phyloP scores from a whole-genome alignment of 768 basidiomycete species.

The Nevesoporus exiguus region DNA sequence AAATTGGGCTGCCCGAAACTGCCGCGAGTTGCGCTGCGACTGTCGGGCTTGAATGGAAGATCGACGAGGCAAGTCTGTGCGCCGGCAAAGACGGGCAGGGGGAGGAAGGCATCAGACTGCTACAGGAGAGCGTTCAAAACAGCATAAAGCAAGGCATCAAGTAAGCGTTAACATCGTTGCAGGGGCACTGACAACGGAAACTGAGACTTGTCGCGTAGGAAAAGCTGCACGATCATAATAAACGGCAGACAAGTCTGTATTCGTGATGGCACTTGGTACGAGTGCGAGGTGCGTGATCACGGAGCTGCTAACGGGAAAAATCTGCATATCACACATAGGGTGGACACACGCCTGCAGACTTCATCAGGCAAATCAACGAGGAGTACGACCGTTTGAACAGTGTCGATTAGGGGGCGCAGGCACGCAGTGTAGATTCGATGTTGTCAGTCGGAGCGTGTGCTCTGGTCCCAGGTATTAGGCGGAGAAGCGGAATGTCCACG shows the following conservation, averaged over 20 bases:
- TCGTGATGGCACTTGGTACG: slow-evolving; percentile 74
- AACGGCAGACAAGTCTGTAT: slow-evolving; percentile 65
- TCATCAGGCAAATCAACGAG: slow-evolving; percentile 71
- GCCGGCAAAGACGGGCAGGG: slow-evolving; percentile 59
- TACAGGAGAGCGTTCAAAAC: slow-evolving; percentile 54
- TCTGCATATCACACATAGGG: slow-evolving; percentile 42
- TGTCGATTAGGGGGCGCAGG: slow-evolving; percentile 20
- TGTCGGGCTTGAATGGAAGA: slow-evolving; percentile 67
- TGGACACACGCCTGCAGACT: slow-evolving; percentile 72
- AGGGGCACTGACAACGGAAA: slow-evolving; percentile 1
- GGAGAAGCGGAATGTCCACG: slow-evolving; percentile 17
- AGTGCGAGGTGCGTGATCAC: slow-evolving; percentile 61
- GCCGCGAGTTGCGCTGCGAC: slow-evolving; percentile 63
- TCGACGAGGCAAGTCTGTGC: slow-evolving; percentile 52
- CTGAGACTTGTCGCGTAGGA: slow-evolving; percentile 39
- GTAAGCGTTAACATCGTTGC: slow-evolving; percentile 39
- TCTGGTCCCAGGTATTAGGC: slow-evolving; percentile 9
- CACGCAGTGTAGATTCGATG: slow-evolving; percentile 5
- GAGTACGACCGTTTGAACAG: slow-evolving; percentile 67
- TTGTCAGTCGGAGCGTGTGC: slow-evolving; percentile 4
- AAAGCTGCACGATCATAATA: slow-evolving; percentile 87
- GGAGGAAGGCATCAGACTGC: slow-evolving; percentile 58
- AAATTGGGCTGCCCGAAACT: slow-evolving; percentile 63
- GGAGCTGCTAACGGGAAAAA: slow-evolving; percentile 22
- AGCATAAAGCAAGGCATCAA: slow-evolving; percentile 49